A percentile compares a stretch with the other conserved stretches of the same genome.
Evolutionary conservation across 441 rosid species (phyloP).

Genomic region (Bruguiera hainesii): DNA sequence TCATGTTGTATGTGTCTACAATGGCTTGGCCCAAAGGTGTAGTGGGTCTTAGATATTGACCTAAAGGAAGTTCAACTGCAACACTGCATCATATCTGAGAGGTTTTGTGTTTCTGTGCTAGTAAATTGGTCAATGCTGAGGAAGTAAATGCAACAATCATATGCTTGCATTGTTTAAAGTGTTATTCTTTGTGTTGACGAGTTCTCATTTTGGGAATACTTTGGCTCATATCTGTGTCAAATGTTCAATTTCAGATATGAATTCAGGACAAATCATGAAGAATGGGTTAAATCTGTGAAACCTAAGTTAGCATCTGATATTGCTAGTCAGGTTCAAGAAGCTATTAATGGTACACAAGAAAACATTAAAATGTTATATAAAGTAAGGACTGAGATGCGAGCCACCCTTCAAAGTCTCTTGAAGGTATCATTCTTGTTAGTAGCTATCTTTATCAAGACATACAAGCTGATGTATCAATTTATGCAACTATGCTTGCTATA

Average conservation of each 20-base stretch:
- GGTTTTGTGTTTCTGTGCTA: too few relatives aligned
- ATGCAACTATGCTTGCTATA: not conserved
- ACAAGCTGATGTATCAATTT: not conserved
- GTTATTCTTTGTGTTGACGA: not conserved
- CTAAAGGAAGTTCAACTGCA: too few relatives aligned
- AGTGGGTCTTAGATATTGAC: too few relatives aligned
- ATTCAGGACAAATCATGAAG: slow-evolving; percentile 87
- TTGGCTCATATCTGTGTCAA: slow-evolving; percentile 17
- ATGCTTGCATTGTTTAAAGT: too few relatives aligned
- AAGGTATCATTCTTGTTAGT: slow-evolving; percentile 41
- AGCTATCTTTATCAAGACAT: not conserved
- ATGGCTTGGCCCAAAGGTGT: too few relatives aligned
- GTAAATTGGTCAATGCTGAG: too few relatives aligned
- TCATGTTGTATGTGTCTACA: too few relatives aligned
- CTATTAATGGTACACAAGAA: slow-evolving; percentile 50
- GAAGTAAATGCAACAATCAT: too few relatives aligned
- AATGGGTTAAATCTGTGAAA: slow-evolving; percentile 76
- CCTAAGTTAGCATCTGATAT: slow-evolving; percentile 67
- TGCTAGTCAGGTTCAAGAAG: slow-evolving; percentile 49
- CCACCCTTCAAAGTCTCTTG: slow-evolving; percentile 64
- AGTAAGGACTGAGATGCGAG: slow-evolving; percentile 78
- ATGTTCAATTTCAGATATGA: slow-evolving; percentile 59
- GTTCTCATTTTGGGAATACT: not conserved
- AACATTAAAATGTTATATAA: slow-evolving; percentile 57
- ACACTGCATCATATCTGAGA: too few relatives aligned